These are phyloP conservation scores for Diddensiella transvaalensis DNA, from an alignment of 805 yeast genomes.

Conservation along the genomic window DNA sequence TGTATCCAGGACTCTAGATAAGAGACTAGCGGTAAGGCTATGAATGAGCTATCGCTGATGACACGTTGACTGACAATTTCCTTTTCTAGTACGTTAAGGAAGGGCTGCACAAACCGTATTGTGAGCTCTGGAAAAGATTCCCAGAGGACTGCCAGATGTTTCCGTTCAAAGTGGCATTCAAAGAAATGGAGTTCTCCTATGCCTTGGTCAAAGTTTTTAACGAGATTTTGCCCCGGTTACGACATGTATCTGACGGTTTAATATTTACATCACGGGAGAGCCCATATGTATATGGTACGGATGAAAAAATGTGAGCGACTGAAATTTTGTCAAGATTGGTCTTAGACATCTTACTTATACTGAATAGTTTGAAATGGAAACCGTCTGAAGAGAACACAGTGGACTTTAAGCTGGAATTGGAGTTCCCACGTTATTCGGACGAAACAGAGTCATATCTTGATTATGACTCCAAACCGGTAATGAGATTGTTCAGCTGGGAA, in stretches of 20 bases:
- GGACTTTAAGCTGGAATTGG: constrained; percentile 71
- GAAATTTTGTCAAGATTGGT: neutral
- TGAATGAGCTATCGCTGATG: no score
- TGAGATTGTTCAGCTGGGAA: constrained; percentile 72
- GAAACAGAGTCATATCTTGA: constrained; percentile 56
- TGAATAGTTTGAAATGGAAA: constrained; percentile 73
- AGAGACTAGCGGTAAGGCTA: constrained; percentile 63
- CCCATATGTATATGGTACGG: constrained; percentile 88
- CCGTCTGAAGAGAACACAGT: constrained; percentile 94
- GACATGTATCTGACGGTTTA: constrained; percentile 90
- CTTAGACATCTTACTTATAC: neutral
- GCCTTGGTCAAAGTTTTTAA: constrained; percentile 72
- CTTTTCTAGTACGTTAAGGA: constrained; percentile 59
- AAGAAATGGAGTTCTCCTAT: constrained; percentile 81
- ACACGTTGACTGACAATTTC: no score
- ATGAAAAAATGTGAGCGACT: constrained; percentile 50
- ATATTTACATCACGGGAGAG: constrained; percentile 88
- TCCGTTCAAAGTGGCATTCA: constrained; percentile 83
- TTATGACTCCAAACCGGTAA: constrained; percentile 74
- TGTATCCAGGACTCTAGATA: constrained; percentile 67
- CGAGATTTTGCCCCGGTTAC: constrained; percentile 60
- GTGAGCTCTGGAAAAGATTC: constrained; percentile 57
- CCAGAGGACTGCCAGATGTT: constrained; percentile 73
- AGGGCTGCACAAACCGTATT: constrained; percentile 78
- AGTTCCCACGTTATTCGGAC: constrained; percentile 57